These are phyloP conservation scores for Senna tora DNA, from an alignment of 306 rosid species.

Conservation along the genomic window DNA sequence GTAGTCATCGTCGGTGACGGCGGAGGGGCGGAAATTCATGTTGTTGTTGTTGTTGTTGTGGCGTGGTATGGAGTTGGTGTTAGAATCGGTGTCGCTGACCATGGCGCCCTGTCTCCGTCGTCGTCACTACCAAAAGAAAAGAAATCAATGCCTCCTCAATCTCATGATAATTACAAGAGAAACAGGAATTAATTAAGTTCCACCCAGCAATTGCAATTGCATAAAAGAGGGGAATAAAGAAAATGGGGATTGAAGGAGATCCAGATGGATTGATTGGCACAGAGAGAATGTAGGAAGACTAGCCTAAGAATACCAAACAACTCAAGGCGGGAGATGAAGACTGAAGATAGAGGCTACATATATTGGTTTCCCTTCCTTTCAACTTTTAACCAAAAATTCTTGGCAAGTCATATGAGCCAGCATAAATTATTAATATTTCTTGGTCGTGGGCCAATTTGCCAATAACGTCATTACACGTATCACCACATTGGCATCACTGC, in stretches of 20 bases:
- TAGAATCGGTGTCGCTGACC: too few relatives aligned
- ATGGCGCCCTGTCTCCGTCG: too few relatives aligned
- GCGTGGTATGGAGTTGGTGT: too few relatives aligned
- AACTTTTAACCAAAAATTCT: background rate
- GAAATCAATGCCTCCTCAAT: background rate
- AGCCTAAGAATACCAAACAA: background rate
- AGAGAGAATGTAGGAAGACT: conserved; percentile 11
- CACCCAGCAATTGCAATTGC: conserved; percentile 25
- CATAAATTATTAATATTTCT: background rate
- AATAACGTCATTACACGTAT: conserved; percentile 46
- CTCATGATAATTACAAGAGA: background rate
- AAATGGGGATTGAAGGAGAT: background rate
- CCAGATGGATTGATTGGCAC: conserved; percentile 23
- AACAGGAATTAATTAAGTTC: conserved; percentile 29
- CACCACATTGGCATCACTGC: too few relatives aligned
- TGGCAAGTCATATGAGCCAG: conserved; percentile 22
- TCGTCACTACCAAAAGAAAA: too few relatives aligned
- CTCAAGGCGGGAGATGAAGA: conserved; percentile 45
- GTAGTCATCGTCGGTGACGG: conserved; percentile 45
- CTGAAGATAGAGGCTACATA: conserved; percentile 22
- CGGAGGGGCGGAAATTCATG: conserved; percentile 45
- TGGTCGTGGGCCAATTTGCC: background rate
- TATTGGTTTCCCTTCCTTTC: background rate
- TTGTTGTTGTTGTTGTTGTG: background rate
- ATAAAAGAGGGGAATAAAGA: background rate